Evolutionary conservation across 1,284 basidiomycete genomes (phyloP), one percentile per base, ranked within the genome.

Genomic region (Ganoderma resinaceum): DNA sequence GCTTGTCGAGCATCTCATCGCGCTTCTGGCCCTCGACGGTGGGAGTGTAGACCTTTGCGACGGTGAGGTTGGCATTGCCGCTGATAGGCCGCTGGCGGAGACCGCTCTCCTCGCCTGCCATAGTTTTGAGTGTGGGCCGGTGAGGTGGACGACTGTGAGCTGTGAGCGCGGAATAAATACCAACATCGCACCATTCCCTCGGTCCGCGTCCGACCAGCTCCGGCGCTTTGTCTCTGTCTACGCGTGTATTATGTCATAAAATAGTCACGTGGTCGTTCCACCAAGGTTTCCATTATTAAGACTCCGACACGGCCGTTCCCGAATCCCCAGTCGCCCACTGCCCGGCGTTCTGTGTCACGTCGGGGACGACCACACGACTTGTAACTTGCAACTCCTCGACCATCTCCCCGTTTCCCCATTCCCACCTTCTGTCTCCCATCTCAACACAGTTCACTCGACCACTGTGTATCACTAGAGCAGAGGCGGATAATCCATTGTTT

Each of bases 1-100:
- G 95, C 73, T 87, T 84, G 81, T 96, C 95, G 64, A 96, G 83
- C 63, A 88, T 82, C 71, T 89, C 85, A 83, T 96, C 93, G 61
- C 83, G 83, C 77, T 88, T 87, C 74, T 85, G 87, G 63, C 93
- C 93, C 75, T 89, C 87, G 58, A 90, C 90, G 12, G 89, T 89
- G 35, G 86, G 76, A 2, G 70, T 61, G 49, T 72, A 69, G 60
- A 71, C 71, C 38, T 72, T 65, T 40, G 65, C 57, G 62, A 72
- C 72, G 43, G 66, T 62, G 52, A 70, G 67, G 62, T 73, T 74
- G 61, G 59, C 58, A 16, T 66, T 71, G 57, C 77, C 70, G 31
- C 72, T 74, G 57, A 62, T 55, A 16, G 66, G 70, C 53, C 77
- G 74, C 57, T 78, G 72, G 38, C 76, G 74, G 40, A 79, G 66